phyloP scores from a whole-genome alignment of 1,284 basidiomycete genomes.

The Filobasidium uniguttulatum region DNA sequence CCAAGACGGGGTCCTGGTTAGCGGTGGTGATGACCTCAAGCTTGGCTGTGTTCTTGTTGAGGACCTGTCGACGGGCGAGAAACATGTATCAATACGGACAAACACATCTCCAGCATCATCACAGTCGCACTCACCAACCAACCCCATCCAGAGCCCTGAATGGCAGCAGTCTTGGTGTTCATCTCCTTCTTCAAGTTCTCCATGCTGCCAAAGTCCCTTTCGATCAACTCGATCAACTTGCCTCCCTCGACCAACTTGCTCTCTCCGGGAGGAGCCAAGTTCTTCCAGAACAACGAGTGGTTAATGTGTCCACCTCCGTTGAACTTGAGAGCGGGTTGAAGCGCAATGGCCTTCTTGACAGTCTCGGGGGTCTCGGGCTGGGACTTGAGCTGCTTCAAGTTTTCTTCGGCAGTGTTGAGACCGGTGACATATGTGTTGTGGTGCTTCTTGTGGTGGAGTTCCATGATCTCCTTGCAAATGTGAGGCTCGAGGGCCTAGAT shows the following conservation, averaged over 20 bases:
- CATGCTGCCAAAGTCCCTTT: constrained; percentile 70
- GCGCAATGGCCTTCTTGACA: constrained; percentile 65
- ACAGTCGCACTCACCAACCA: constrained; percentile 56
- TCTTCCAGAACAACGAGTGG: constrained; percentile 96
- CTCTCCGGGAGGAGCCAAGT: constrained; percentile 60
- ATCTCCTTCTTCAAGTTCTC: constrained; percentile 61
- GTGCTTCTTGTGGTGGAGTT: constrained; percentile 88
- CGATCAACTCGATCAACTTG: constrained; percentile 64
- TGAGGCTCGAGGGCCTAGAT: constrained; percentile 42
- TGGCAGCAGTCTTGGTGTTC: constrained; percentile 75
- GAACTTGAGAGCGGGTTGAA: constrained; percentile 77
- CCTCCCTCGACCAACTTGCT: constrained; percentile 52
- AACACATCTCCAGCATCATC: neutral
- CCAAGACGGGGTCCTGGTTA: constrained; percentile 89
- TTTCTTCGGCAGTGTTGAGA: constrained; percentile 78
- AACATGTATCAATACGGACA: neutral
- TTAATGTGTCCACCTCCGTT: constrained; percentile 73
- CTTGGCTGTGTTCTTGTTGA: constrained; percentile 53
- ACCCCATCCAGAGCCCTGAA: constrained; percentile 97
- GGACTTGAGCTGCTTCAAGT: constrained; percentile 47
- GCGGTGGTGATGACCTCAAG: constrained; percentile 82
- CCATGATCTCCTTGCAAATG: constrained; percentile 64
- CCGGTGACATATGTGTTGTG: constrained; percentile 88
- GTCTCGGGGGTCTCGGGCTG: constrained; percentile 42
- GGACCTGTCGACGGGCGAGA: constrained; percentile 44